phyloP scores from a whole-genome alignment of 495 filamentous ascomycete species.

The Pseudevernia furfuracea region DNA sequence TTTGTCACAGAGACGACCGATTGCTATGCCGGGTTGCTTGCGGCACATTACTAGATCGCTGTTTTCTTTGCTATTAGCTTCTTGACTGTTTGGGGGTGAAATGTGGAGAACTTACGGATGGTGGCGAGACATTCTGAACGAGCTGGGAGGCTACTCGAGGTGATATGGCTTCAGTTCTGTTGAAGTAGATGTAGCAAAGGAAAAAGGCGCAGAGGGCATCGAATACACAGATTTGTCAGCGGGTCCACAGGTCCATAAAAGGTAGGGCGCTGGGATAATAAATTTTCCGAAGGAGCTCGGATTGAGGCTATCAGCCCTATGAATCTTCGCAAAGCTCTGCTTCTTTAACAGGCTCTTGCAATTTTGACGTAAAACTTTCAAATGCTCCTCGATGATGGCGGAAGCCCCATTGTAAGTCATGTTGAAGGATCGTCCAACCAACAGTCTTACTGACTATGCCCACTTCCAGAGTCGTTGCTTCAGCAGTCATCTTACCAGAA shows the following conservation, averaged over 20 bases:
- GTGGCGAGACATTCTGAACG: conserved; percentile 61
- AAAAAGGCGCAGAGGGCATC: background rate
- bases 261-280: too few species aligned
- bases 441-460: conserved; percentile 1
- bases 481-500: conserved; percentile 57
- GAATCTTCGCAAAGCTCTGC: background rate
- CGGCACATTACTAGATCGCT: conserved; percentile 99
- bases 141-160: background rate
- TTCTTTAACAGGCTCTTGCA: too few species aligned
- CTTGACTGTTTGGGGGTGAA: background rate
- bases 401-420: conserved; percentile 31
- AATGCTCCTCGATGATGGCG: conserved; percentile 17
- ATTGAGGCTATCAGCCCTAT: background rate
- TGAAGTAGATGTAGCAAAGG: background rate
- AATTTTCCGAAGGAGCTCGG: too few species aligned
- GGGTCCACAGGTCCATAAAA: too few species aligned
- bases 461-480: conserved; percentile 46
- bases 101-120: conserved; percentile 52
- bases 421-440: background rate
- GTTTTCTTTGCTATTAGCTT: conserved; percentile 21
- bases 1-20: conserved; percentile 98
- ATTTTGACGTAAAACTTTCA: background rate
- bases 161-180: background rate
- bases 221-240: conserved; percentile 21
- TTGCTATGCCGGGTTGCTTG: conserved; percentile 95